Base-by-base conservation (phyloP, 116 monocot species). In the Iris pallida region DNA sequence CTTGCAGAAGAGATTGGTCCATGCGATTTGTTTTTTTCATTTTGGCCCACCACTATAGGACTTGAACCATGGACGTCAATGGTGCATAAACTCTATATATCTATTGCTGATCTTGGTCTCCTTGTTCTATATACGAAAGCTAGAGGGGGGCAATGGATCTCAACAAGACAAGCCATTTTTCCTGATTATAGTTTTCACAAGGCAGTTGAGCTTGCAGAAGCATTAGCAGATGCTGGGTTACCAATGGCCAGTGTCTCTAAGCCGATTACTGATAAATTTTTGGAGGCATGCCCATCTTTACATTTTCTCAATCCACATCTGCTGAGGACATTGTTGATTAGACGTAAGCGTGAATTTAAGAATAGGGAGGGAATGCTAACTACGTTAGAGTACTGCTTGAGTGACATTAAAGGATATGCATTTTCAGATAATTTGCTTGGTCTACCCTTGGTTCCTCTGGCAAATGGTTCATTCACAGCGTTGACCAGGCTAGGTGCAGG, bases 71-170 rank as follows among this genome's bases (percentile, higher is more conserved):
- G 93, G 93, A 71, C 71, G 61, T 79, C 80, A 53, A 74, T 93
- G 86, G 83, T 90, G 55, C 61, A 59, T 55, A 90, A 82, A 44
- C 68, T 99, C 19, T 99, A 99, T 79, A 46, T 41, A 40, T 86
- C 69, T 72, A 79, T 93, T 70, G 64, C 69, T 79, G 90, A 88
- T 69, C 75, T 80, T 69, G 85, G 79, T 56, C 80, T 99, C 46
- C 59, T 73, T 69, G 88, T 99, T 17, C 72, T 99, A 47, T 88
- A 90, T 78, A 93, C 99, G 59, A 83, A 93, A 78, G 90, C 93
- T 60, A 85, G 90, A 90, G 93, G 90, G n/a, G 99, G 99, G 12
- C 88, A 84, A 74, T 99, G 99, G 99, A 77, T 99, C 60, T 80
- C 99, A 20, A 76, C 93, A 79, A 93, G 78, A 75, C 88, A 88